These are phyloP conservation scores for Penicillium maclennaniae DNA, from an alignment of 495 filamentous ascomycete species.

Conservation along the genomic window DNA sequence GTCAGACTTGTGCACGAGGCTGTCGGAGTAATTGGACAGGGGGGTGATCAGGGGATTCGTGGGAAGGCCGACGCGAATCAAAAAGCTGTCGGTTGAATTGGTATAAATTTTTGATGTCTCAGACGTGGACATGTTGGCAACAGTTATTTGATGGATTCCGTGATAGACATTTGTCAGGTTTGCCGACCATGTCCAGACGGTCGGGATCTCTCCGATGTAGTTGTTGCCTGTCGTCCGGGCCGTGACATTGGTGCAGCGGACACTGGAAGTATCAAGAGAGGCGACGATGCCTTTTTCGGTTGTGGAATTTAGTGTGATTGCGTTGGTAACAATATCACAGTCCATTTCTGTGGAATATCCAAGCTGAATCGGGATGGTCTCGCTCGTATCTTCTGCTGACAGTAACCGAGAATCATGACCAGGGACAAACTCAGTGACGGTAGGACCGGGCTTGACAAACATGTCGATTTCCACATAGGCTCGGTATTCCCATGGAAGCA, in stretches of 20 bases:
- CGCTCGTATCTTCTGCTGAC: constrained; percentile 29
- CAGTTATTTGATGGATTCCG: constrained; percentile 43
- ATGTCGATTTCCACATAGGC: constrained; percentile 47
- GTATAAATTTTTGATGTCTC: constrained; percentile 24
- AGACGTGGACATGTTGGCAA: constrained; percentile 38
- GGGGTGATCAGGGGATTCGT: constrained; percentile 50
- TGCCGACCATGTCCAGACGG: constrained; percentile 39
- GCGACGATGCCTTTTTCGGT: constrained; percentile 24
- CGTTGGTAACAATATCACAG: constrained; percentile 45
- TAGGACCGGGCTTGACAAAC: constrained; percentile 47
- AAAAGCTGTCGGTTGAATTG: constrained; percentile 42
- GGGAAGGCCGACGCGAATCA: constrained; percentile 42
- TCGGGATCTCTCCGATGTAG: constrained; percentile 22
- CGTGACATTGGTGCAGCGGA: constrained; percentile 14
- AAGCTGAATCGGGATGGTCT: constrained; percentile 7
- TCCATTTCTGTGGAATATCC: constrained; percentile 50
- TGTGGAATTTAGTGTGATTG: constrained; percentile 45
- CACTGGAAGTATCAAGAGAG: constrained; percentile 24
- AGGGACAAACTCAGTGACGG: constrained; percentile 55
- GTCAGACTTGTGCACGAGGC: constrained; percentile 38
- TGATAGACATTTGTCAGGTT: constrained; percentile 44
- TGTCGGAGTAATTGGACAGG: constrained; percentile 54
- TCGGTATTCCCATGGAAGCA: constrained; percentile 57
- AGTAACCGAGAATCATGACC: constrained; percentile 54
- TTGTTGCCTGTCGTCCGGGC: constrained; percentile 5